Conservation (phyloP, 2,329 filamentous ascomycete genomes). For the Cytospora leucostoma region DNA sequence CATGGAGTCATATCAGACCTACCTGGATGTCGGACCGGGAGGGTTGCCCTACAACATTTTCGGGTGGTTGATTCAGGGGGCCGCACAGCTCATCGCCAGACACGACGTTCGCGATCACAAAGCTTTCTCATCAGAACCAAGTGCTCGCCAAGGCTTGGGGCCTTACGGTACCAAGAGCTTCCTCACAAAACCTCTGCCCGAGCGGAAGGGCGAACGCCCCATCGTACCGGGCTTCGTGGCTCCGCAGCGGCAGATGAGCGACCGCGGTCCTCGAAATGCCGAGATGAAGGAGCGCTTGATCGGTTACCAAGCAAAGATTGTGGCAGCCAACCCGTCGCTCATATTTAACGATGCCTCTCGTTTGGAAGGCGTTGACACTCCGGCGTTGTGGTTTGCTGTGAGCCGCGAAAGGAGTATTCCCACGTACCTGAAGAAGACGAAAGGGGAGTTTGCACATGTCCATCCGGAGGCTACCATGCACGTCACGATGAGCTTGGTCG, state of each 20-base stretch:
- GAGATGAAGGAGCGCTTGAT: conserved; percentile 30
- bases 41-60: conserved; percentile 45
- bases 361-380: conserved; percentile 37
- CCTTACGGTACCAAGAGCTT: conserved; percentile 32
- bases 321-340: conserved; percentile 33
- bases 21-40: conserved; percentile 45
- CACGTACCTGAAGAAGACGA: conserved; percentile 28
- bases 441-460: conserved; percentile 42
- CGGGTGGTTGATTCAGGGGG: conserved; percentile 44
- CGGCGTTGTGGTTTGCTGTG: conserved; percentile 33
- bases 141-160: conserved; percentile 32
- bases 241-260: conserved; percentile 43
- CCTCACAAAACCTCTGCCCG: conserved; percentile 27
- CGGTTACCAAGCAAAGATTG: conserved; percentile 33
- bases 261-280: conserved; percentile 29
- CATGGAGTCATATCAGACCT: conserved; percentile 40
- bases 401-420: conserved; percentile 30
- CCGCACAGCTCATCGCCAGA: conserved; percentile 38
- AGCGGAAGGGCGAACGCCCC: conserved; percentile 35
- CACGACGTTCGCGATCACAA: conserved; percentile 38
- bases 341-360: conserved; percentile 35
- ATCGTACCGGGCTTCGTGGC: conserved; percentile 39
- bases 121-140: conserved; percentile 31
- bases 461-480: conserved; percentile 45
- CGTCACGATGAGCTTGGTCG: conserved; percentile 40